Percentiles rank a stretch among this genome's conserved stretches.
Conservation (phyloP, 352 stramenopile species). For the Phytophthora cryptogea region DNA sequence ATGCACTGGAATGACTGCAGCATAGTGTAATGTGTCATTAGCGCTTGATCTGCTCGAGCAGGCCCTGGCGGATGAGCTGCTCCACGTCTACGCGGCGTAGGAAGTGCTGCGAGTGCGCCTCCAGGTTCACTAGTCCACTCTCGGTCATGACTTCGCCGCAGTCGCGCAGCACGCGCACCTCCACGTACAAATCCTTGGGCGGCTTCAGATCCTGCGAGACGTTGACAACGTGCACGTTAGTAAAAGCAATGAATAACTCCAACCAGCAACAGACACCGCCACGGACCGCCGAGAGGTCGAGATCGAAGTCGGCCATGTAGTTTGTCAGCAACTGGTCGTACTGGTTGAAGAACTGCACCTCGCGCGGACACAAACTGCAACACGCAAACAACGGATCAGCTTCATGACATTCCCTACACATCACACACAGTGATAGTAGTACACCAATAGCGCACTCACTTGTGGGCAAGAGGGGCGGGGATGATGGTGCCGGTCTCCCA, state of each 20-base stretch:
- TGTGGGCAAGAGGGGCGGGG: constrained; percentile 66
- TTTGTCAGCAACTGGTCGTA: constrained; percentile 92
- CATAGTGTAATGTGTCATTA: constrained; percentile 20
- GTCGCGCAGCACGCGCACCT: constrained; percentile 89
- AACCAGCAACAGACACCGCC: not conserved
- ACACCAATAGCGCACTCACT: constrained; percentile 37
- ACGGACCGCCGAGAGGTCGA: constrained; percentile 82
- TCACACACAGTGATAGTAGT: not conserved
- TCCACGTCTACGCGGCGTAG: constrained; percentile 87
- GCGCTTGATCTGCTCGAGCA: constrained; percentile 87
- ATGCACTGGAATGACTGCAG: constrained; percentile 25
- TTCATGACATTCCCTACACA: not conserved
- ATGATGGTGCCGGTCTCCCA: constrained; percentile 92
- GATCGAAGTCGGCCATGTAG: constrained; percentile 90
- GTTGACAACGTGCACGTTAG: constrained; percentile 9
- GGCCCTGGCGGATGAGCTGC: constrained; percentile 80
- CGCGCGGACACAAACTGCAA: constrained; percentile 73
- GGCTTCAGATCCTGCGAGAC: constrained; percentile 73
- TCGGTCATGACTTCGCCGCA: constrained; percentile 93
- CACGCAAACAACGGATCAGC: not conserved
- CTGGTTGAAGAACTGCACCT: constrained; percentile 91
- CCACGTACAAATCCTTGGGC: constrained; percentile 91
- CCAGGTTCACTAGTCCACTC: constrained; percentile 85
- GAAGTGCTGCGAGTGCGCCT: constrained; percentile 89
- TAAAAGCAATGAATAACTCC: not conserved